Conservation (phyloP, 768 basidiomycete genomes). For the Amanita rimosa region DNA sequence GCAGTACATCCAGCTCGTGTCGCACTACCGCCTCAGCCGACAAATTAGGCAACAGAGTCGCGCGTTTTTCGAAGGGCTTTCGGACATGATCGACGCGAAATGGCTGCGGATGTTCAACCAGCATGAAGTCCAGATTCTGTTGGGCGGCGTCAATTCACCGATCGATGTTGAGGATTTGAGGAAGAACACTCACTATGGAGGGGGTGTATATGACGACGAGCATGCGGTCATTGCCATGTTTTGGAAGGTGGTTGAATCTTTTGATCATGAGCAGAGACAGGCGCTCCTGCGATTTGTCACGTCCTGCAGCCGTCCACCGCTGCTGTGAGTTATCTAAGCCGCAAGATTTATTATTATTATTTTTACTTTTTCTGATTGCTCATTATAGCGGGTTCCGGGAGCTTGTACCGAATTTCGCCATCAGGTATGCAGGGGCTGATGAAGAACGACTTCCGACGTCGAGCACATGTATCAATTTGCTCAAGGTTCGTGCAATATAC, state of each 20-base stretch:
- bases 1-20: conserved; percentile 82
- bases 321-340: conserved; percentile 65
- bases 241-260: conserved; percentile 76
- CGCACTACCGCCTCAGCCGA: conserved; percentile 77
- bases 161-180: conserved; percentile 79
- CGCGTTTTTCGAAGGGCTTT: conserved; percentile 86
- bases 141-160: conserved; percentile 81
- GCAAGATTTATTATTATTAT: no score
- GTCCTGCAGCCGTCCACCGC: conserved; percentile 80
- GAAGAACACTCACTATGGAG: conserved; percentile 71
- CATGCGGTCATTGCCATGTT: conserved; percentile 68
- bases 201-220: conserved; percentile 63
- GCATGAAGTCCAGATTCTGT: conserved; percentile 83
- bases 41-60: conserved; percentile 81
- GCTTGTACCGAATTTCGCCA: conserved; percentile 79
- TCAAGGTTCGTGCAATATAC: conserved; percentile 51
- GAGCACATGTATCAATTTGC: conserved; percentile 85
- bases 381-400: conserved; percentile 69
- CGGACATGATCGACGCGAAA: conserved; percentile 84
- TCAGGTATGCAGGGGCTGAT: conserved; percentile 72
- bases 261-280: conserved; percentile 72
- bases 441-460: conserved; percentile 60
- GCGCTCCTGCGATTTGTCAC: conserved; percentile 85
- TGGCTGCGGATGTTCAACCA: conserved; percentile 99
- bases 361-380: no score